phyloP scores from a whole-genome alignment of 371 early-diverging fungal species.

The Mortierella sp. region DNA sequence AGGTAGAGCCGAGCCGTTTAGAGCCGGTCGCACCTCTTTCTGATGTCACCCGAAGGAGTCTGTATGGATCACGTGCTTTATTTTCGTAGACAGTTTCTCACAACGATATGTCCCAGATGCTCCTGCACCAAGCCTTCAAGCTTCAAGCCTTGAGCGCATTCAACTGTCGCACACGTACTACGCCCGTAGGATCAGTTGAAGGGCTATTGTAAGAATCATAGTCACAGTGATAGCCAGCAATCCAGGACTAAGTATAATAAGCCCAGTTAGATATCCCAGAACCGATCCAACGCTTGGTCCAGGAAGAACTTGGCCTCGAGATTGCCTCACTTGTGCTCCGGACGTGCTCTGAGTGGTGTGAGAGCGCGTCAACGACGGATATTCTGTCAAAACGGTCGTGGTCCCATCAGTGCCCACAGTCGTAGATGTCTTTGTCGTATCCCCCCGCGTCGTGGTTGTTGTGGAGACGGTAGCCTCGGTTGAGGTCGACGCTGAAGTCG shows the following conservation, averaged over 20 bases:
- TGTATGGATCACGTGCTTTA: no score
- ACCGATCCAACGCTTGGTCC: not conserved
- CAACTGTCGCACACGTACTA: no score
- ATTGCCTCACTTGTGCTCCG: conserved; percentile 6
- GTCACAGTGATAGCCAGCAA: not conserved
- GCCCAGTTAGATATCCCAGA: not conserved
- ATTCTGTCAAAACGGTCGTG: conserved; percentile 36
- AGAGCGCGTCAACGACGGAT: conserved; percentile 32
- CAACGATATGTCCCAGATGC: no score
- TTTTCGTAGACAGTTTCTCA: no score
- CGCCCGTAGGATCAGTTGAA: not conserved
- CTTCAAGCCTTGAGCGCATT: no score
- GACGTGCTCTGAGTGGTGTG: conserved; percentile 14
- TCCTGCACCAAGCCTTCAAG: no score
- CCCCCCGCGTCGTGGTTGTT: conserved; percentile 32
- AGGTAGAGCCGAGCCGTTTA: no score
- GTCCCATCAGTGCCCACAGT: conserved; percentile 33
- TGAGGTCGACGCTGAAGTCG: conserved; percentile 2
- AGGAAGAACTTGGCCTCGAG: not conserved
- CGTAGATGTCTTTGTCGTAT: conserved; percentile 28
- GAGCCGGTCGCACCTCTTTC: no score
- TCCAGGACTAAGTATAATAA: conserved; percentile 1
- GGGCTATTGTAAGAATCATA: conserved; percentile 2
- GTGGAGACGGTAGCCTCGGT: conserved; percentile 31
- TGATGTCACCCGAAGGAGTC: no score